Evolutionary conservation across 257 asterid species (phyloP).

Genomic region (Scutellaria barbata): DNA sequence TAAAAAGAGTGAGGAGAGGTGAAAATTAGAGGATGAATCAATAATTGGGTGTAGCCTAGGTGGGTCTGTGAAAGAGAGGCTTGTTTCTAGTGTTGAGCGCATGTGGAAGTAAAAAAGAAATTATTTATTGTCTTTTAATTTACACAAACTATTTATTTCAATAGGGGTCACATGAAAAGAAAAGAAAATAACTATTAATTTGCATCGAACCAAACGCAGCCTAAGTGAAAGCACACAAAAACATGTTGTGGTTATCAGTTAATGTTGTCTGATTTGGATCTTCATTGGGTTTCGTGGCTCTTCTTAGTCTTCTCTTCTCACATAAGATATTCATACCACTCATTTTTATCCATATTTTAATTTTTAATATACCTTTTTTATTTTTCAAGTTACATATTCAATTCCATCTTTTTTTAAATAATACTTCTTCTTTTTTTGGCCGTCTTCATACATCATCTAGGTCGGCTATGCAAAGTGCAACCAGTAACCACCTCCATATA

Average conservation of each 20-base stretch:
- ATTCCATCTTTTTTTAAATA: neutral
- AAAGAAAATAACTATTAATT: neutral
- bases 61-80: constrained; percentile 41
- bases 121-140: constrained; percentile 24
- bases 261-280: constrained; percentile 30
- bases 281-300: constrained; percentile 30
- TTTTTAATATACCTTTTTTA: neutral
- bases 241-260: constrained; percentile 34
- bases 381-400: neutral
- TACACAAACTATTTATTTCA: neutral
- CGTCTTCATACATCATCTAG: constrained; percentile 32
- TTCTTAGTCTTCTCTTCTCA: constrained; percentile 18
- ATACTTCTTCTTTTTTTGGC: constrained; percentile 24
- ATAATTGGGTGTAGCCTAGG: constrained; percentile 38
- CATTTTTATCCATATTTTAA: constrained; percentile 24
- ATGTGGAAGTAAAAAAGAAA: constrained; percentile 35
- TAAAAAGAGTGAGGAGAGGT: neutral
- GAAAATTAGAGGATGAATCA: constrained; percentile 3
- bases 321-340: constrained; percentile 36
- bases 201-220: constrained; percentile 29
- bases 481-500: neutral
- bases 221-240: too few relatives aligned
- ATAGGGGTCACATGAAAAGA: constrained; percentile 13
- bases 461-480: constrained; percentile 22
- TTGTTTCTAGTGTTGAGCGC: constrained; percentile 49